Evolutionary conservation across 805 yeast genomes (phyloP), one percentile per base, ranked within the genome.

Genomic region (Novakomyces olei): DNA sequence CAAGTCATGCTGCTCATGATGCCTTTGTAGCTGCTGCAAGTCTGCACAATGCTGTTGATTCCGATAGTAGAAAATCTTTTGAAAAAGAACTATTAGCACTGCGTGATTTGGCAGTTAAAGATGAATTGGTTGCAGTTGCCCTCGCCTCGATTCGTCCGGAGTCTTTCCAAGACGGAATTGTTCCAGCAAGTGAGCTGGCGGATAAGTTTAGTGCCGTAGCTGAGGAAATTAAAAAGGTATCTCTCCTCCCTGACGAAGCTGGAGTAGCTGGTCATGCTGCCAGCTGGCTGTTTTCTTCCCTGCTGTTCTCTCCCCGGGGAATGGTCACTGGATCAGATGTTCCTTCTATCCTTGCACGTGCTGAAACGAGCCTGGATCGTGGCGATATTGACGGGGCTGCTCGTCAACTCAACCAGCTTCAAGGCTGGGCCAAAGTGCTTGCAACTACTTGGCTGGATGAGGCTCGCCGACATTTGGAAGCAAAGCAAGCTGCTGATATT

Each of bases 371-470:
- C 42, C 61, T 85, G 48, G 58, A 66, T 29, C 68, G 74, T 45
- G 81, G 85, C 36, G 70, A 76, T 39, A 64, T 88, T 44, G 80
- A 75, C 48, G 65, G 65, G 38, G 98, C 98, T 10, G 91, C 88
- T 18, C 92, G 83, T 49, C 94, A 83, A 54, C 88, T 75, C 34
- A 73, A 91, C 40, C 65, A 69, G 41, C 64, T 88, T 54, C 76
- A 78, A 54, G 96, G 96, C 26, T 79, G 93, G 92, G 68, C 88
- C 26, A 73, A 91, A 63, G 67, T 67, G 49, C 63, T 88, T 44
- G 91, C 94, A 25, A 69, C 70, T 44, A 94, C 79, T 50, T 88
- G 96, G 96, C 68, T 88, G 23, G 58, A 60, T 19, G 92, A 81
- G 52, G 80, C 88, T 30, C 72, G 95, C 61, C 73, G 72, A 60